Conservation (phyloP, 176 grass and related monocot species). For the Puya raimondii region DNA sequence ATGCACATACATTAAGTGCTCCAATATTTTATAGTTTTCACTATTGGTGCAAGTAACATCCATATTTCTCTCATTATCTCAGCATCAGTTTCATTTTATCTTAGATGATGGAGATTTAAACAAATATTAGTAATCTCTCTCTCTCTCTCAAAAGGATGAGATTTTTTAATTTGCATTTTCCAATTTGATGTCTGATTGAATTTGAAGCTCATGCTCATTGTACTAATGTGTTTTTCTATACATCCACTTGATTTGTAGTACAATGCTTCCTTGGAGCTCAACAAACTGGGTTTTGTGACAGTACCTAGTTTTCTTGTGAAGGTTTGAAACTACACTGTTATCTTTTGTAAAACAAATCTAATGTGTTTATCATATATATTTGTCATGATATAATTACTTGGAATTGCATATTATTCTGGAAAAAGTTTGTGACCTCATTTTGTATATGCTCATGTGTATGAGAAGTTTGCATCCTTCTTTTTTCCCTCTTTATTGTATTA, state of each 20-base stretch:
- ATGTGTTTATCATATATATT: background rate
- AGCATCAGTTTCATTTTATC: no score
- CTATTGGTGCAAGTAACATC: no score
- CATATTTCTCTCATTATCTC: no score
- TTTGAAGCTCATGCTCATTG: background rate
- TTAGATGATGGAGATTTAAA: background rate
- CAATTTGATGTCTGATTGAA: background rate
- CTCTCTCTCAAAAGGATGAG: background rate
- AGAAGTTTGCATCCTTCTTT: background rate
- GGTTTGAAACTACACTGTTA: conserved; percentile 32
- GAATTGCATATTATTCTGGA: background rate
- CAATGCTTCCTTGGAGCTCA: conserved; percentile 77
- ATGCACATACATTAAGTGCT: no score
- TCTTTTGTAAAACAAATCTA: background rate
- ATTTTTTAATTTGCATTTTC: background rate
- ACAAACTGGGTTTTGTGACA: conserved; percentile 54
- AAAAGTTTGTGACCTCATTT: background rate
- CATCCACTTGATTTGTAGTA: conserved; percentile 40
- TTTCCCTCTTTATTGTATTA: background rate
- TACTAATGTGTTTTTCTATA: background rate
- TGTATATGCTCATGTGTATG: background rate
- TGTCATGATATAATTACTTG: background rate
- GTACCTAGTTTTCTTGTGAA: conserved; percentile 74
- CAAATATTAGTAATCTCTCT: background rate
- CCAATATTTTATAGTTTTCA: no score